A percentile compares a stretch with the other conserved stretches of the same genome.
Conservation (phyloP, 2,329 filamentous ascomycete species). For the Hypomyces rosellus region DNA sequence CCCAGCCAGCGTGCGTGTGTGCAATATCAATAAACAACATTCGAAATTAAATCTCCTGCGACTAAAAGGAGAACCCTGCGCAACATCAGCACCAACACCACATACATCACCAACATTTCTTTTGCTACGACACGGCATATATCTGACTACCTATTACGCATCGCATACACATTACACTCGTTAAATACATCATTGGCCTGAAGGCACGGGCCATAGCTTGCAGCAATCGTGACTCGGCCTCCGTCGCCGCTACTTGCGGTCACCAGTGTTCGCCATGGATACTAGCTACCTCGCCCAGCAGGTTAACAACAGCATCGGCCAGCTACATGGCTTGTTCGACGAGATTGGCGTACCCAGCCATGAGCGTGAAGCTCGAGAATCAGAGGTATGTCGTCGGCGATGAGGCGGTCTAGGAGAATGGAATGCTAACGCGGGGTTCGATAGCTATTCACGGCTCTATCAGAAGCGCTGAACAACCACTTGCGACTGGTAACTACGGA, state of each 20-base stretch:
- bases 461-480: slow-evolving; percentile 86
- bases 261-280: slow-evolving; percentile 55
- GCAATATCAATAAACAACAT: not conserved
- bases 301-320: slow-evolving; percentile 87
- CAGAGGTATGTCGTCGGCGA: slow-evolving; percentile 58
- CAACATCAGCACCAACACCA: too few species aligned
- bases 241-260: slow-evolving; percentile 4
- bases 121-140: too few species aligned
- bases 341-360: slow-evolving; percentile 93
- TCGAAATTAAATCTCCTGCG: not conserved
- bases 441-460: slow-evolving; percentile 85
- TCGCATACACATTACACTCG: not conserved
- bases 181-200: not conserved
- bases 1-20: not conserved
- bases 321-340: slow-evolving; percentile 91
- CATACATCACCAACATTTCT: too few species aligned
- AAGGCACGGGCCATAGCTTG: slow-evolving; percentile 16
- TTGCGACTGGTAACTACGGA: slow-evolving; percentile 77
- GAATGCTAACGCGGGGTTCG: not conserved
- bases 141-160: too few species aligned
- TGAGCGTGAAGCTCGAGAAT: slow-evolving; percentile 84
- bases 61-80: not conserved
- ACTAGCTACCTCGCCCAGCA: slow-evolving; percentile 90
- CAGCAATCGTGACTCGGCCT: not conserved
- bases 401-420: not conserved